These are phyloP conservation scores for Globisporangium mamillatum DNA, from an alignment of 352 stramenopile species.

Conservation along the genomic window DNA sequence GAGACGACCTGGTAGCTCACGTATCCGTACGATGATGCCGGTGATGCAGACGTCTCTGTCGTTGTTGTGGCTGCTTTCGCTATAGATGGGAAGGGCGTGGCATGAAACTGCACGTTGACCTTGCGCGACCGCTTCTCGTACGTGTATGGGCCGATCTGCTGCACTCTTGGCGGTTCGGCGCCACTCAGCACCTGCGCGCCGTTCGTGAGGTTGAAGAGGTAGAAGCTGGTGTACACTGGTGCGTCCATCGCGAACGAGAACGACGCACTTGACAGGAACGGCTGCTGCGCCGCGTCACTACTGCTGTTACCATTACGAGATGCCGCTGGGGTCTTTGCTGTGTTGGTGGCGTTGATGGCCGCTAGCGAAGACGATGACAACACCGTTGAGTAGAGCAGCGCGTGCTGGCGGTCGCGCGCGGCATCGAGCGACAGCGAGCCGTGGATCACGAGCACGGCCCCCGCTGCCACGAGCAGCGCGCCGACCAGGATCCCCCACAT, in stretches of 20 bases:
- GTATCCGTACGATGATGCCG: constrained; percentile 23
- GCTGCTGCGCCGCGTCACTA: not conserved
- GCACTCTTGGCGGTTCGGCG: constrained; percentile 23
- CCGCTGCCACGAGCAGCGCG: constrained; percentile 19
- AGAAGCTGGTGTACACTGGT: constrained; percentile 53
- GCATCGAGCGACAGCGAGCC: constrained; percentile 27
- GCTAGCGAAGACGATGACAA: not conserved
- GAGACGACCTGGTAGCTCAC: constrained; percentile 53
- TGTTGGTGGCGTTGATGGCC: not conserved
- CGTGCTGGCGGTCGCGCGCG: constrained; percentile 7
- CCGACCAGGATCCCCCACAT: constrained; percentile 31
- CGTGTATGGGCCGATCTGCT: constrained; percentile 61
- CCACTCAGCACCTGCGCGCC: constrained; percentile 34
- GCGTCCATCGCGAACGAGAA: constrained; percentile 52
- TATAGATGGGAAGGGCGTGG: constrained; percentile 12
- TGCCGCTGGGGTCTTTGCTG: not conserved
- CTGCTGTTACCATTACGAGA: not conserved
- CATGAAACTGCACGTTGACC: constrained; percentile 43
- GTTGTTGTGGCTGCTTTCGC: not conserved
- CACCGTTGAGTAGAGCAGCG: constrained; percentile 15
- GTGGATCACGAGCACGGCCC: constrained; percentile 24
- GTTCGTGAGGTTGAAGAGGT: constrained; percentile 76
- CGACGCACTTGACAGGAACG: constrained; percentile 26
- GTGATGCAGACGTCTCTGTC: not conserved
- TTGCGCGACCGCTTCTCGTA: constrained; percentile 68